These are phyloP conservation scores for Oemleria cerasiformis DNA, from an alignment of 306 rosid species.

Conservation along the genomic window DNA sequence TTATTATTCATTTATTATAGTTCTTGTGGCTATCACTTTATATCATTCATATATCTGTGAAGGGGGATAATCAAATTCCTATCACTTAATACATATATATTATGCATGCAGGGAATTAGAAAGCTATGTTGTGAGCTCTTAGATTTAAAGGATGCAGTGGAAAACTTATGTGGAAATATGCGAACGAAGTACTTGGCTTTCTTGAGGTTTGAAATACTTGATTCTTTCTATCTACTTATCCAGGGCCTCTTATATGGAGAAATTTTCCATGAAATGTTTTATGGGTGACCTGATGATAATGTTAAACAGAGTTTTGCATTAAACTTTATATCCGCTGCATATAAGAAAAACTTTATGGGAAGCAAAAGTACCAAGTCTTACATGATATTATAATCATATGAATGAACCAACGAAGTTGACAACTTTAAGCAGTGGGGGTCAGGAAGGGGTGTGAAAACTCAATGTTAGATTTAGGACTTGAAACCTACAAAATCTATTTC, in stretches of 20 bases:
- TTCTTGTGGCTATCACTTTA: background rate
- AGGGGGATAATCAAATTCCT: background rate
- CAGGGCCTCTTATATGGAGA: background rate
- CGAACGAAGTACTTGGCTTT: constrained; percentile 86
- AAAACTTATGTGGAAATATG: constrained; percentile 92
- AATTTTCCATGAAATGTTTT: background rate
- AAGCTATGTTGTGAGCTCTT: constrained; percentile 90
- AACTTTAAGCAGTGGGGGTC: background rate
- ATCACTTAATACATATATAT: background rate
- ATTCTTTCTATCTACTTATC: background rate
- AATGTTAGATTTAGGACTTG: background rate
- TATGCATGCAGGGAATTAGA: constrained; percentile 77
- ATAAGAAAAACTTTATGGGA: background rate
- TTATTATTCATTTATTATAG: background rate
- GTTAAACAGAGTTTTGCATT: background rate
- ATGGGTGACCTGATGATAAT: background rate
- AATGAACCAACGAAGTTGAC: background rate
- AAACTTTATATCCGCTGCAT: background rate
- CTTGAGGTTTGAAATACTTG: constrained; percentile 47
- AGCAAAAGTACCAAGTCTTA: background rate
- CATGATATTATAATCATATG: background rate
- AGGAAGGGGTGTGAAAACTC: background rate
- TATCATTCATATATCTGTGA: background rate
- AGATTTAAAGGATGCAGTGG: constrained; percentile 92
- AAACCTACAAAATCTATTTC: background rate